Evolutionary conservation across 345 rosid genomes (phyloP), one percentile per base, ranked within the genome.

Genomic region (Citrus unshiu): DNA sequence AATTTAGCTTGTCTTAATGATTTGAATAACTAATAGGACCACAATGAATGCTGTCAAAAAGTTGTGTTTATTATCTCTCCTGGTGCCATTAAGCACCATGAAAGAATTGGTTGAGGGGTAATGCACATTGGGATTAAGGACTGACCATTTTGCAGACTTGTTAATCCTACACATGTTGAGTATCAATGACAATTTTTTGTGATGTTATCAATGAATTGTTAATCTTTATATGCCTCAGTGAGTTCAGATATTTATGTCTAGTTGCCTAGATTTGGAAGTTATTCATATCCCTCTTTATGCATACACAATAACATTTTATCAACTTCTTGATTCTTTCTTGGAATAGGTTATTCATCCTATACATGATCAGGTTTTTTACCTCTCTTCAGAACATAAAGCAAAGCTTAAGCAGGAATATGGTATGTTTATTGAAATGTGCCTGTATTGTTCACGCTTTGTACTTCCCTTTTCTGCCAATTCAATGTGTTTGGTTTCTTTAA

Each of bases 371-470:
- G 77, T 81, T 56, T 91, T 93, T 82, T 95, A 86, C 81, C 70
- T 95, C 82, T 82, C 88, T 19, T 61, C 56, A 29, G 89, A 86
- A 58, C 98, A 95, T 81, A 86, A 87, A 81, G 81, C 63, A 83
- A 91, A 80, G 85, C 92, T 93, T 30, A 91, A 93, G 85, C 89
- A 92, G 78, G 94, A 95, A 86, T 91, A 77, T 81, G 98, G 98
- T 94, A 61, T 37, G 68, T 40, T 40, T 40, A 5, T 35, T 60
- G 37, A 35, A 35, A 35, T 35, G 37, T 35, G 37, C 37, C 7
- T 35, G 37, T 6, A 35, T 35, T 35, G 4, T 65, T 32, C 43
- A 34, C 6, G 1, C 40, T 66, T 35, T 35, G 27, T 66, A 66
- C 49, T 9, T 21, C 18, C 18, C 70, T 13, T 66, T 66, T 35